Evolutionary conservation across 345 rosid genomes (phyloP).

Genomic region (Eutrema heterophyllum): DNA sequence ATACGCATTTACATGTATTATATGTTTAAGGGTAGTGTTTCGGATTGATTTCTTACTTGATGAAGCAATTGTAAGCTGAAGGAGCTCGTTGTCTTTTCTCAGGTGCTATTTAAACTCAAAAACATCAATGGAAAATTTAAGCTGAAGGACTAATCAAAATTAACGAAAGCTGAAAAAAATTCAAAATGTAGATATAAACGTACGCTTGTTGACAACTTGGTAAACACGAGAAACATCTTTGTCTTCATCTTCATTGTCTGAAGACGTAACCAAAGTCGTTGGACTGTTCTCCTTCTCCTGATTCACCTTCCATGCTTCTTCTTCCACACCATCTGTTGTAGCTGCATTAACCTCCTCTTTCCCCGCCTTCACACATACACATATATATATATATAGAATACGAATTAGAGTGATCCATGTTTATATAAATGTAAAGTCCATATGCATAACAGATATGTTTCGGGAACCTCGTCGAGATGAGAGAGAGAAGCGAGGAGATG

Average conservation of each 20-base stretch:
- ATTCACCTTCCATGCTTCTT: slow-evolving; percentile 31
- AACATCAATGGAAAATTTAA: too few species aligned
- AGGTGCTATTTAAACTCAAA: slow-evolving; percentile 52
- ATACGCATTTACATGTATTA: too few species aligned
- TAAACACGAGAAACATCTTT: slow-evolving; percentile 42
- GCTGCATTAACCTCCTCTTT: slow-evolving; percentile 37
- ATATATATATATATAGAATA: not conserved
- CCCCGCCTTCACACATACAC: slow-evolving; percentile 22
- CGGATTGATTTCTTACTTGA: slow-evolving; percentile 52
- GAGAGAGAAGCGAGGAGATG: slow-evolving; percentile 68
- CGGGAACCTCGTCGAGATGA: slow-evolving; percentile 43
- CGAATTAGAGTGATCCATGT: not conserved
- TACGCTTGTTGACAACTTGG: slow-evolving; percentile 85
- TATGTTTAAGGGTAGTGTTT: too few species aligned
- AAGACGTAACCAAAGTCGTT: slow-evolving; percentile 44
- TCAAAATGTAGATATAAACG: slow-evolving; percentile 11
- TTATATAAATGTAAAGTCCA: not conserved
- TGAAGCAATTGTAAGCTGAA: slow-evolving; percentile 90
- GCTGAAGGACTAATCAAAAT: not conserved
- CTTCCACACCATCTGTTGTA: slow-evolving; percentile 30
- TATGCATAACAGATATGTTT: not conserved
- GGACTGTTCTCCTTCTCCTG: slow-evolving; percentile 36
- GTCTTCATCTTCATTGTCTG: slow-evolving; percentile 75
- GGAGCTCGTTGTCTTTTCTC: slow-evolving; percentile 99
- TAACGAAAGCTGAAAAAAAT: not conserved